Conservation (phyloP, 352 stramenopile genomes). For the Globisporangium paddicum region DNA sequence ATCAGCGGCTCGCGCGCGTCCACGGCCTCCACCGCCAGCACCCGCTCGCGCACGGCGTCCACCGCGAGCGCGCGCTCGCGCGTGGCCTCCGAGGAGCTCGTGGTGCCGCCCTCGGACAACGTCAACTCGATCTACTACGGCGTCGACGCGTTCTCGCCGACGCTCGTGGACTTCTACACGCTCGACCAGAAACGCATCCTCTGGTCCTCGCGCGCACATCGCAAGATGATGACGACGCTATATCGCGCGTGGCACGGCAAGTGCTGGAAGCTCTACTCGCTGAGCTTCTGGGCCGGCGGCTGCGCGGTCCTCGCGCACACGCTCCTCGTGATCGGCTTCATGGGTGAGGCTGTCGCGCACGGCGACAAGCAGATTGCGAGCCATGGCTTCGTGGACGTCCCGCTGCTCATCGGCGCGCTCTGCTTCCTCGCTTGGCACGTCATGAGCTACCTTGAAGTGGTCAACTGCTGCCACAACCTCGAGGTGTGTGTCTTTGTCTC, state of each 20-base stretch:
- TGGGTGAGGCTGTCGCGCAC: slow-evolving; percentile 51
- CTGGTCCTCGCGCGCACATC: slow-evolving; percentile 81
- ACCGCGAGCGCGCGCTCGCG: slow-evolving; percentile 16
- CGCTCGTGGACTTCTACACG: slow-evolving; percentile 85
- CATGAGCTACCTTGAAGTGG: slow-evolving; percentile 81
- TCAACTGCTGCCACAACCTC: slow-evolving; percentile 87
- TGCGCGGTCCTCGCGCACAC: slow-evolving; percentile 51
- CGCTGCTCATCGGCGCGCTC: slow-evolving; percentile 48
- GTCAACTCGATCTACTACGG: slow-evolving; percentile 85
- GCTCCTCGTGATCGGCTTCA: slow-evolving; percentile 54
- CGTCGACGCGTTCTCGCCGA: slow-evolving; percentile 82
- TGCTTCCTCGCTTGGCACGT: slow-evolving; percentile 56
- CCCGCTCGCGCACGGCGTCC: too few species aligned
- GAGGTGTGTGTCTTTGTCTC: slow-evolving; percentile 29
- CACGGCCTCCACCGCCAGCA: too few species aligned
- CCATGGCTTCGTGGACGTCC: slow-evolving; percentile 50
- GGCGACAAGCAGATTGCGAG: slow-evolving; percentile 21
- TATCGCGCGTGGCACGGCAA: slow-evolving; percentile 68
- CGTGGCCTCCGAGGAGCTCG: slow-evolving; percentile 72
- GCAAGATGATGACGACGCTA: slow-evolving; percentile 88
- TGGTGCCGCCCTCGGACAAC: slow-evolving; percentile 65
- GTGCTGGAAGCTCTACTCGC: slow-evolving; percentile 63
- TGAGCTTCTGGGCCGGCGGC: slow-evolving; percentile 69
- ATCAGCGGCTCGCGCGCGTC: slow-evolving; percentile 39
- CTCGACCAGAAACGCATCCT: slow-evolving; percentile 82